These are phyloP conservation scores for Amylostereum areolatum DNA, from an alignment of 1,284 basidiomycete genomes.

Conservation along the genomic window DNA sequence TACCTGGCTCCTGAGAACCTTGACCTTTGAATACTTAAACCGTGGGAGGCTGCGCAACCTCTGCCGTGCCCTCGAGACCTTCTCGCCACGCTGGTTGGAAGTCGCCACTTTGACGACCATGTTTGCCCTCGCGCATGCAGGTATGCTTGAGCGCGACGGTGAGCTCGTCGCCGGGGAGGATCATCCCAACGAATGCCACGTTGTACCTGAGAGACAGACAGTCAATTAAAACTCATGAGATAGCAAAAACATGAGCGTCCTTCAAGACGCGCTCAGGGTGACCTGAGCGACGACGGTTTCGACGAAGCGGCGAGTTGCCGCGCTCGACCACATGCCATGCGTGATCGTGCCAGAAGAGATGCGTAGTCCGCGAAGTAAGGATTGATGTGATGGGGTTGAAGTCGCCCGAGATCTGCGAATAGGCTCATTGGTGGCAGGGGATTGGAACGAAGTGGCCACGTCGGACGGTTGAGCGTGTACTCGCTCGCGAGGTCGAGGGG, in stretches of 20 bases:
- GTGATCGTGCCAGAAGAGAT: constrained; percentile 92
- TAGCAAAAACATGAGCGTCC: constrained; percentile 38
- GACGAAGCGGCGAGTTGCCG: constrained; percentile 88
- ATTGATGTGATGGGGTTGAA: constrained; percentile 97
- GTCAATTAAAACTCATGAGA: constrained; percentile 9
- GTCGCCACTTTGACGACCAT: constrained; percentile 92
- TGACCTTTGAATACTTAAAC: constrained; percentile 99
- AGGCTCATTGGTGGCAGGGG: constrained; percentile 93
- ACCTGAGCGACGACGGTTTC: constrained; percentile 92
- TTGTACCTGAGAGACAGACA: constrained; percentile 63
- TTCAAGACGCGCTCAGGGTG: constrained; percentile 85
- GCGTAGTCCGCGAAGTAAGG: constrained; percentile 97
- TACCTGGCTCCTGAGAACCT: constrained; percentile 96
- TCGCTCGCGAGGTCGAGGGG: constrained; percentile 82
- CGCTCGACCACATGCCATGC: constrained; percentile 96
- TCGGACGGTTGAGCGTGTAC: constrained; percentile 77
- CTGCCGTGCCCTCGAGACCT: constrained; percentile 90
- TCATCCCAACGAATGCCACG: constrained; percentile 94
- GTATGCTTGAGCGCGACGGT: constrained; percentile 86
- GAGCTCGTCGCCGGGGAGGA: constrained; percentile 89
- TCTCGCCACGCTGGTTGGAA: constrained; percentile 80
- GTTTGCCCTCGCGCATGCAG: constrained; percentile 88
- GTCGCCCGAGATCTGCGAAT: too few relatives aligned
- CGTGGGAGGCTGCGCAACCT: constrained; percentile 89
- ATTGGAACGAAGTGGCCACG: constrained; percentile 84